phyloP scores from a whole-genome alignment of 345 rosid genomes.

The Gynandropsis gynandra region DNA sequence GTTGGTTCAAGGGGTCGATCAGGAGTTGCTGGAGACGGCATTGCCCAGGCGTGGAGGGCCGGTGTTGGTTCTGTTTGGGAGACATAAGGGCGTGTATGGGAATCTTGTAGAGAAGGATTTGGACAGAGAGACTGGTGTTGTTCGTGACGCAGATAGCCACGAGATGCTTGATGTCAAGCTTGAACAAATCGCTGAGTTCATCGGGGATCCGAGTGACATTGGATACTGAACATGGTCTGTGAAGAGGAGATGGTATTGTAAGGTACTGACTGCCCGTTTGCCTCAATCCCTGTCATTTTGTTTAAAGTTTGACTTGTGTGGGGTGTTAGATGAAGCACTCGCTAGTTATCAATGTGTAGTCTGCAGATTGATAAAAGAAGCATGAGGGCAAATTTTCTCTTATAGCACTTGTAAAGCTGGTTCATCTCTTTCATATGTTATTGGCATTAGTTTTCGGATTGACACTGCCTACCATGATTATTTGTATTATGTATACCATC shows the following conservation, averaged over 20 bases:
- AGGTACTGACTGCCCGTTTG: no score
- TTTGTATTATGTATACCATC: no score
- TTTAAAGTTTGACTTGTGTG: not conserved
- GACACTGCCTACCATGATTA: no score
- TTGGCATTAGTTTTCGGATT: no score
- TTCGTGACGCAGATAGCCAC: constrained; percentile 56
- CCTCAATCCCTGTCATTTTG: not conserved
- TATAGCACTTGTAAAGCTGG: no score
- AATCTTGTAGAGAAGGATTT: constrained; percentile 61
- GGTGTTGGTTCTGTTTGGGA: constrained; percentile 60
- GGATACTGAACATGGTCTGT: constrained; percentile 30
- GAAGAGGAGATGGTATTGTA: no score
- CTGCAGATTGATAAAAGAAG: no score
- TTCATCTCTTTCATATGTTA: no score
- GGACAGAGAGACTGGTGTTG: constrained; percentile 56
- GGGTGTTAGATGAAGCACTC: no score
- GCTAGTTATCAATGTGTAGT: no score
- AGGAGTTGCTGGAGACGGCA: constrained; percentile 79
- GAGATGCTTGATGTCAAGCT: constrained; percentile 57
- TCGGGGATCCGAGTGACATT: constrained; percentile 53
- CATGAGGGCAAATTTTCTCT: no score
- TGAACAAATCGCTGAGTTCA: constrained; percentile 79
- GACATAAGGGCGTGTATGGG: constrained; percentile 64
- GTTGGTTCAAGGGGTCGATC: constrained; percentile 67
- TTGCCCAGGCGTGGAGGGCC: constrained; percentile 66